Evolutionary conservation across 768 basidiomycete genomes (phyloP).

Genomic region (Calocera viscosa): DNA sequence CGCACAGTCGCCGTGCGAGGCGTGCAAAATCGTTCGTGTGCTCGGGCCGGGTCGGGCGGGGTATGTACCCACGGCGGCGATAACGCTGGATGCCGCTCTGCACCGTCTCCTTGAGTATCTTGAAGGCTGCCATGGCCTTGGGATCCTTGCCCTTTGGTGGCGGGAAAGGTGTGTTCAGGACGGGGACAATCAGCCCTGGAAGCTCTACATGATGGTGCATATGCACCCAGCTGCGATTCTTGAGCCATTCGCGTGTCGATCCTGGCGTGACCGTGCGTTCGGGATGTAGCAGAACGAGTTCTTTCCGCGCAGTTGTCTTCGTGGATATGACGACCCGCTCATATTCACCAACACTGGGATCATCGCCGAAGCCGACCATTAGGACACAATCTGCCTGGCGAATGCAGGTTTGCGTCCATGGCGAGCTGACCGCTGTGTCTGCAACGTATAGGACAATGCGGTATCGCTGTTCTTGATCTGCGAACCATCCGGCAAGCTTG

Average conservation of each 20-base stretch:
- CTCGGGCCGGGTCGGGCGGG: constrained; percentile 61
- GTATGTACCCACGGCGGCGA: constrained; percentile 48
- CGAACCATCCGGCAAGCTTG: constrained; percentile 87
- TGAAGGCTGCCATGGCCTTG: constrained; percentile 76
- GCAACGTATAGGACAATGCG: constrained; percentile 91
- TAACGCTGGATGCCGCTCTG: constrained; percentile 83
- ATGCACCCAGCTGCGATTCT: constrained; percentile 93
- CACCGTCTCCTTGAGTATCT: constrained; percentile 84
- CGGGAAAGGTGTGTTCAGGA: background rate
- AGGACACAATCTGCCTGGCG: constrained; percentile 93
- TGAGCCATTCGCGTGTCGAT: constrained; percentile 90
- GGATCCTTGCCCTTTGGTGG: constrained; percentile 43
- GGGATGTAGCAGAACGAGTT: constrained; percentile 84
- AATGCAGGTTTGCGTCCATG: constrained; percentile 98
- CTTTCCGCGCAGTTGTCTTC: constrained; percentile 98
- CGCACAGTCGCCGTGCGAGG: constrained; percentile 80
- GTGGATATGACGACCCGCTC: constrained; percentile 84
- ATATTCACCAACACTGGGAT: constrained; percentile 75
- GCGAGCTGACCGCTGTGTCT: constrained; percentile 85
- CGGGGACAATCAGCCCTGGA: constrained; percentile 37
- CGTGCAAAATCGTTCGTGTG: constrained; percentile 86
- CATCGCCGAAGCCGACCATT: constrained; percentile 89
- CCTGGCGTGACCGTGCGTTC: constrained; percentile 81
- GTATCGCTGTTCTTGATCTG: constrained; percentile 88
- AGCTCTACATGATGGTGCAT: constrained; percentile 93